Conservation (phyloP, 176 grass and related monocot genomes). For the Thinopyrum elongatum region DNA sequence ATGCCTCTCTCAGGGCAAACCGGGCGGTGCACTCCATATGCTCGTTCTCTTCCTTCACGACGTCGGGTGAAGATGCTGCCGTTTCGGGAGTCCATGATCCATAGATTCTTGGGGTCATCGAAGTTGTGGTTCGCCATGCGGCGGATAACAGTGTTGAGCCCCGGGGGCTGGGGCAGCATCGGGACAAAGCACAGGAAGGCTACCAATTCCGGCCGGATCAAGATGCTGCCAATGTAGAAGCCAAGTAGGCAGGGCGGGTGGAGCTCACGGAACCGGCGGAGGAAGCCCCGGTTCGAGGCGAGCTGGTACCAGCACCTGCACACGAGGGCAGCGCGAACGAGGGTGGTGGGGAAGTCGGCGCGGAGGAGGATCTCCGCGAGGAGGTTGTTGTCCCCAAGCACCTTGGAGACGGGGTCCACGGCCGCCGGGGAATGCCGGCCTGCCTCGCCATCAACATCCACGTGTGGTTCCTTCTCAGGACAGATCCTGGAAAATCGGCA, state of each 20-base stretch:
- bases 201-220: background rate
- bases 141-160: background rate
- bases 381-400: background rate
- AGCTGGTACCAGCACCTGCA: background rate
- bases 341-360: background rate
- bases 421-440: background rate
- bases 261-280: background rate
- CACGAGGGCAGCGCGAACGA: background rate
- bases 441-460: too few relatives aligned
- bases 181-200: background rate
- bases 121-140: background rate
- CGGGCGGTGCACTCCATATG: background rate
- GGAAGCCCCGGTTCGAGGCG: background rate
- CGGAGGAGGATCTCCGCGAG: background rate
- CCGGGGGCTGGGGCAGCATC: background rate
- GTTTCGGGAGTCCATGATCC: background rate
- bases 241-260: background rate
- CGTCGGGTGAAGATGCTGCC: background rate
- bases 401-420: background rate
- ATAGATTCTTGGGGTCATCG: too few relatives aligned
- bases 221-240: background rate
- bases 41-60: background rate
- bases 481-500: too few relatives aligned
- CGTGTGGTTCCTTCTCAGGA: too few relatives aligned
- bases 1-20: background rate